phyloP scores from a whole-genome alignment of 1,284 basidiomycete genomes.

The Cutaneotrichosporon sp. region DNA sequence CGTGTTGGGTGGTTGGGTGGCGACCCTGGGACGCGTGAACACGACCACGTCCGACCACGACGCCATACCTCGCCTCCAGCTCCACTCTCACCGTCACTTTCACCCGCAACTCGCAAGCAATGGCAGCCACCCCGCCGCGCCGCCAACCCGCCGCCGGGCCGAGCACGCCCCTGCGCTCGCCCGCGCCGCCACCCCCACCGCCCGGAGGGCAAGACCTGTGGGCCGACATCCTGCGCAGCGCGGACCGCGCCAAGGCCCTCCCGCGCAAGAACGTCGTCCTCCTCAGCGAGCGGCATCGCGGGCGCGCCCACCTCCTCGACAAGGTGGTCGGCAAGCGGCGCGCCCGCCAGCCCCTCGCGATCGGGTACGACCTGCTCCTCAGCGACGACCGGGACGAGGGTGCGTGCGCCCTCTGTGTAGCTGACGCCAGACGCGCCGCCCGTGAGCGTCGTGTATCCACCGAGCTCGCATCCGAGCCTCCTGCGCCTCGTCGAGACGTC shows the following conservation, averaged over 20 bases:
- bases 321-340: conserved; percentile 20
- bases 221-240: conserved; percentile 86
- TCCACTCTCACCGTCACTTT: too few relatives aligned
- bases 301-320: conserved; percentile 26
- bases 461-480: conserved; percentile 72
- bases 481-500: conserved; percentile 79
- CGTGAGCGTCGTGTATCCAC: conserved; percentile 84
- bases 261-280: conserved; percentile 81
- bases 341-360: conserved; percentile 64
- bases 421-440: conserved; percentile 71
- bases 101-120: neutral
- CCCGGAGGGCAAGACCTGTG: conserved; percentile 63
- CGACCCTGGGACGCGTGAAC: neutral
- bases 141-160: conserved; percentile 1
- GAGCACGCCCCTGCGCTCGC: neutral
- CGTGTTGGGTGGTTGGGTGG: neutral
- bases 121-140: neutral
- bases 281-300: conserved; percentile 62
- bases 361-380: conserved; percentile 85
- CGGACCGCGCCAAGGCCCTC: conserved; percentile 68
- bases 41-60: neutral
- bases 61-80: neutral
- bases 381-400: conserved; percentile 89
- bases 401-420: conserved; percentile 48
- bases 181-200: too few relatives aligned